phyloP scores from a whole-genome alignment of 116 monocot genomes.

The Iris pallida region DNA sequence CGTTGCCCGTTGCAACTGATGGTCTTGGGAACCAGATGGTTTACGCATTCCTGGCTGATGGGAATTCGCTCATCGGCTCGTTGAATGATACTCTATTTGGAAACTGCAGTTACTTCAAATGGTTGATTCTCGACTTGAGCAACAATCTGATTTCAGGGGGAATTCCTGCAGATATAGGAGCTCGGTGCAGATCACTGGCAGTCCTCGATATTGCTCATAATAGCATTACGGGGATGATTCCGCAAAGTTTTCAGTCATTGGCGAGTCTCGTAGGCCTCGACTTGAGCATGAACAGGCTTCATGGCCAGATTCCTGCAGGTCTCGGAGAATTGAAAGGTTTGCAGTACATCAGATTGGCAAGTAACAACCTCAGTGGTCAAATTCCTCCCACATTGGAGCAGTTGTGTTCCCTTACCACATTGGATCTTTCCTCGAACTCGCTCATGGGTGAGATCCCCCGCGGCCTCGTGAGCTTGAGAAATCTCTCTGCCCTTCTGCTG shows the following conservation, averaged over 20 bases:
- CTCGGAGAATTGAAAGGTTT: slow-evolving; percentile 28
- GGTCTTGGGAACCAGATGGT: slow-evolving; percentile 27
- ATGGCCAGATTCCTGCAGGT: slow-evolving; percentile 40
- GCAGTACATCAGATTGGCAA: slow-evolving; percentile 28
- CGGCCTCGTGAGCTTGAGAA: slow-evolving; percentile 27
- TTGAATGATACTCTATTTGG: slow-evolving; percentile 44
- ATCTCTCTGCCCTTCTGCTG: slow-evolving; percentile 35
- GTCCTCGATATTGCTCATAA: slow-evolving; percentile 53
- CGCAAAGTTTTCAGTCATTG: slow-evolving; percentile 35
- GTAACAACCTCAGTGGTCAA: slow-evolving; percentile 40
- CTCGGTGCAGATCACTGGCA: slow-evolving; percentile 40
- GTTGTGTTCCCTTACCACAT: slow-evolving; percentile 24
- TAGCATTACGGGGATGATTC: slow-evolving; percentile 55
- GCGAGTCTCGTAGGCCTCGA: slow-evolving; percentile 33
- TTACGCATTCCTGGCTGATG: slow-evolving; percentile 60
- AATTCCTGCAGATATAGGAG: slow-evolving; percentile 43
- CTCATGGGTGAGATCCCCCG: slow-evolving; percentile 39
- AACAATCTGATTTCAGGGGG: slow-evolving; percentile 54
- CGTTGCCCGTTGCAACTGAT: slow-evolving; percentile 34
- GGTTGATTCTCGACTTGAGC: slow-evolving; percentile 51
- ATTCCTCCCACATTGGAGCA: slow-evolving; percentile 35
- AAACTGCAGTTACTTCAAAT: slow-evolving; percentile 45
- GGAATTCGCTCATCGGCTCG: slow-evolving; percentile 56
- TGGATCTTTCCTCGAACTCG: slow-evolving; percentile 53
- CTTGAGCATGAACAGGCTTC: slow-evolving; percentile 40